Conservation (phyloP, 306 rosid genomes). For the Vicia sativa region DNA sequence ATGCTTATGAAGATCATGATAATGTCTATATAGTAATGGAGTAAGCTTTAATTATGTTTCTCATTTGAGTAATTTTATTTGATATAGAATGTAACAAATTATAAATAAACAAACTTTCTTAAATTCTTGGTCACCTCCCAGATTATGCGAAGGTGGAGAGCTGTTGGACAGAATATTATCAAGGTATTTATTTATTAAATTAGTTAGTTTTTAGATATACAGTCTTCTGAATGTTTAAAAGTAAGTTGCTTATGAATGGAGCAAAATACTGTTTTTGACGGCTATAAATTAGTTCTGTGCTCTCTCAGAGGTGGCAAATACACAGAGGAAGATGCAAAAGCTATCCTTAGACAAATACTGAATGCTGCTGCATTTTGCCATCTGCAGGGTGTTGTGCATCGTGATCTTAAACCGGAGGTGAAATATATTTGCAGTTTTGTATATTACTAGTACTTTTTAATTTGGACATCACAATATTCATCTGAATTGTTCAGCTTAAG, state of each 20-base stretch:
- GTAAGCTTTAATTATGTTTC: slow-evolving; percentile 51
- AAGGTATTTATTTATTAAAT: slow-evolving; percentile 60
- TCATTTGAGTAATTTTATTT: too few relatives aligned
- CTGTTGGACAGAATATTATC: slow-evolving; percentile 89
- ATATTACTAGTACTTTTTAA: neutral
- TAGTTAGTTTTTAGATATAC: slow-evolving; percentile 7
- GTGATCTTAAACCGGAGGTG: slow-evolving; percentile 98
- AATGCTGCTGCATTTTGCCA: slow-evolving; percentile 91
- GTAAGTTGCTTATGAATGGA: neutral
- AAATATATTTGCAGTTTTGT: slow-evolving; percentile 25
- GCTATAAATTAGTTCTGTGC: slow-evolving; percentile 30
- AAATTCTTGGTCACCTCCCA: slow-evolving; percentile 39
- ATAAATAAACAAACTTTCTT: neutral
- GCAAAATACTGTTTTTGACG: slow-evolving; percentile 20
- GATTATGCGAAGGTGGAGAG: slow-evolving; percentile 97
- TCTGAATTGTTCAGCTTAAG: neutral
- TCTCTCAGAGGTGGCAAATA: slow-evolving; percentile 90
- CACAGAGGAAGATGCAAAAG: slow-evolving; percentile 89
- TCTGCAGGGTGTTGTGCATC: slow-evolving; percentile 95
- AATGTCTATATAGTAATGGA: slow-evolving; percentile 93
- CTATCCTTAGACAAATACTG: slow-evolving; percentile 72
- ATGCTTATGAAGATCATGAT: slow-evolving; percentile 84
- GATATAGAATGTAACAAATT: too few relatives aligned
- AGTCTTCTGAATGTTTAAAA: slow-evolving; percentile 15
- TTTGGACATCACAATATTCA: slow-evolving; percentile 2